These are phyloP conservation scores for Pseudotulostoma volvatum DNA, from an alignment of 495 filamentous ascomycete species.

Conservation along the genomic window DNA sequence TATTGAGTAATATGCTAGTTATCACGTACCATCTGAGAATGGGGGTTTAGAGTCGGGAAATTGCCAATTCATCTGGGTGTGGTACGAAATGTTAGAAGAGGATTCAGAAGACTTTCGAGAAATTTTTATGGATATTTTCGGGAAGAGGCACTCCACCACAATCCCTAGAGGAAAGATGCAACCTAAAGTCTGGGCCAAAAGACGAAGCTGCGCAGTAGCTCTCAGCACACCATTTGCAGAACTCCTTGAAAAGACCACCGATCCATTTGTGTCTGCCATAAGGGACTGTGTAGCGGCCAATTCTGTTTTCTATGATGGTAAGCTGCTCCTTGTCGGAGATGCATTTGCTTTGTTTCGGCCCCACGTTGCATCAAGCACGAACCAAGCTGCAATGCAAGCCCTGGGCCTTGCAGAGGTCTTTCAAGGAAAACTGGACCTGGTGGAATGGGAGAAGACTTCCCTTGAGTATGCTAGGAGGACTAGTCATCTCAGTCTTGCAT, in stretches of 20 bases:
- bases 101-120: neutral
- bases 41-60: constrained; percentile 31
- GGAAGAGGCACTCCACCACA: constrained; percentile 8
- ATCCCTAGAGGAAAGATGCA: constrained; percentile 9
- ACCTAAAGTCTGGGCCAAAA: constrained; percentile 5
- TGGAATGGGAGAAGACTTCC: neutral
- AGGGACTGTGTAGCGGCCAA: constrained; percentile 7
- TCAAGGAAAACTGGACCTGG: neutral
- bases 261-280: constrained; percentile 13
- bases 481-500: neutral
- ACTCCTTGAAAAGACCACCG: constrained; percentile 11
- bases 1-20: neutral
- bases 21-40: constrained; percentile 29
- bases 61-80: constrained; percentile 39
- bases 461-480: neutral
- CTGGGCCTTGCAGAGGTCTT: constrained; percentile 1
- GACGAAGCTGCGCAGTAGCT: constrained; percentile 2
- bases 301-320: constrained; percentile 11
- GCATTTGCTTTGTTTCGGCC: constrained; percentile 13
- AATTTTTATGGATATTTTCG: constrained; percentile 7
- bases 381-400: constrained; percentile 9
- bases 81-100: constrained; percentile 29
- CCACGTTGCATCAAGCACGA: constrained; percentile 9
- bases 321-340: constrained; percentile 13
- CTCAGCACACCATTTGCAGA: constrained; percentile 9